Percentiles rank a stretch among this genome's conserved stretches.
Conservation (phyloP, 192 early-diverging fungal genomes). For the Podila horticola region DNA sequence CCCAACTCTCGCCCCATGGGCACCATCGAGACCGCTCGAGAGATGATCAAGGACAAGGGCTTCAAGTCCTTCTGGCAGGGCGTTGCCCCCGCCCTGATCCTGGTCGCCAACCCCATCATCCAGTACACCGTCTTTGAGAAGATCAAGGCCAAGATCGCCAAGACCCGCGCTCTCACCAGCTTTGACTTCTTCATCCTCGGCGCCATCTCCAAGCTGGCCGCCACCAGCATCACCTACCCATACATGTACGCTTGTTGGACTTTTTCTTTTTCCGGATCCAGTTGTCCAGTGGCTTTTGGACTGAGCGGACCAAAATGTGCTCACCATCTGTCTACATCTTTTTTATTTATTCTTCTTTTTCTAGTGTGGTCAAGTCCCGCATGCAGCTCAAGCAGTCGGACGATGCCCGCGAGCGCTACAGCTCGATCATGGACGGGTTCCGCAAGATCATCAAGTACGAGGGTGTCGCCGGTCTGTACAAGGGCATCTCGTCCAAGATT, state of each 20-base stretch:
- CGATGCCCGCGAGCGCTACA: conserved; percentile 80
- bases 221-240: conserved; percentile 96
- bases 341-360: background rate
- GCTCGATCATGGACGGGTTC: conserved; percentile 87
- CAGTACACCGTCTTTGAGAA: conserved; percentile 99
- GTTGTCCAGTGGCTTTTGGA: conserved; percentile 9
- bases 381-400: conserved; percentile 95
- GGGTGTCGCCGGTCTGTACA: conserved; percentile 89
- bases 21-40: conserved; percentile 63
- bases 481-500: conserved; percentile 95
- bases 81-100: conserved; percentile 92
- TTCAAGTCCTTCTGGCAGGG: conserved; percentile 90
- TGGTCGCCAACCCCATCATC: conserved; percentile 99
- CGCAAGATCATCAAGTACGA: conserved; percentile 91
- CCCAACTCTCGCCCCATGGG: conserved; percentile 52
- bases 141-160: conserved; percentile 75
- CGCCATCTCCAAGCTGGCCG: conserved; percentile 93
- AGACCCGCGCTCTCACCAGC: conserved; percentile 70
- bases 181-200: conserved; percentile 97
- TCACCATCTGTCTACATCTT: background rate
- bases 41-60: conserved; percentile 93
- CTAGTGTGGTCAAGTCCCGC: conserved; percentile 92
- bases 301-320: background rate
- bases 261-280: background rate
- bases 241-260: conserved; percentile 78